These are phyloP conservation scores for Abrus pulchellus DNA, from an alignment of 306 rosid species.

Conservation along the genomic window DNA sequence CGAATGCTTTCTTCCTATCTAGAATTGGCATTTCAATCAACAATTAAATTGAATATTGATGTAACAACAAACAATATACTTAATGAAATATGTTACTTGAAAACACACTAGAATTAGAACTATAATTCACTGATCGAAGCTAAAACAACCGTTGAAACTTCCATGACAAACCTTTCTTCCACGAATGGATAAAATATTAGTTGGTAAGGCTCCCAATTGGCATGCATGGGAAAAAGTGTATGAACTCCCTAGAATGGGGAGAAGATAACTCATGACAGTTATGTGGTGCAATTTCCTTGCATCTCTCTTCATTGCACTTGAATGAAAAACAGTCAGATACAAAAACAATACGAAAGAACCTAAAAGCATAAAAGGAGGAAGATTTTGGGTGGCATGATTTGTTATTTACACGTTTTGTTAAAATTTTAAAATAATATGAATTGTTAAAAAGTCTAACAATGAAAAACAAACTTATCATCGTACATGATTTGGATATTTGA, in stretches of 20 bases:
- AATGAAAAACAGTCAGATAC: too few relatives aligned
- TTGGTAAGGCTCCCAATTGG: slow-evolving; percentile 36
- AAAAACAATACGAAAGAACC: too few relatives aligned
- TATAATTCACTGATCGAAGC: neutral
- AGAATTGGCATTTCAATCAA: neutral
- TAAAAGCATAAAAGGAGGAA: too few relatives aligned
- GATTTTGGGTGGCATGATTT: too few relatives aligned
- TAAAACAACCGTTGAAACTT: neutral
- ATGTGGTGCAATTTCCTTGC: slow-evolving; percentile 12
- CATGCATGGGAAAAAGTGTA: slow-evolving; percentile 24
- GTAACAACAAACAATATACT: neutral
- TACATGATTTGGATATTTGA: neutral
- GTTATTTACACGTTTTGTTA: too few relatives aligned
- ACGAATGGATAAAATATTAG: slow-evolving; percentile 7
- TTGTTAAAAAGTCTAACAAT: neutral
- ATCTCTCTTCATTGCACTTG: neutral
- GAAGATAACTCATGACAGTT: slow-evolving; percentile 46
- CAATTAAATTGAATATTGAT: neutral
- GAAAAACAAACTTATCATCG: neutral
- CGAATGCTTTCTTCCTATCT: neutral
- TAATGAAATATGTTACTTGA: neutral
- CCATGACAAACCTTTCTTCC: neutral
- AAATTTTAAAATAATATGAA: neutral
- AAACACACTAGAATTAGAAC: neutral
- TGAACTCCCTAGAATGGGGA: slow-evolving; percentile 31